phyloP scores from a whole-genome alignment of 495 filamentous ascomycete species.

The Lophium mytilinum region DNA sequence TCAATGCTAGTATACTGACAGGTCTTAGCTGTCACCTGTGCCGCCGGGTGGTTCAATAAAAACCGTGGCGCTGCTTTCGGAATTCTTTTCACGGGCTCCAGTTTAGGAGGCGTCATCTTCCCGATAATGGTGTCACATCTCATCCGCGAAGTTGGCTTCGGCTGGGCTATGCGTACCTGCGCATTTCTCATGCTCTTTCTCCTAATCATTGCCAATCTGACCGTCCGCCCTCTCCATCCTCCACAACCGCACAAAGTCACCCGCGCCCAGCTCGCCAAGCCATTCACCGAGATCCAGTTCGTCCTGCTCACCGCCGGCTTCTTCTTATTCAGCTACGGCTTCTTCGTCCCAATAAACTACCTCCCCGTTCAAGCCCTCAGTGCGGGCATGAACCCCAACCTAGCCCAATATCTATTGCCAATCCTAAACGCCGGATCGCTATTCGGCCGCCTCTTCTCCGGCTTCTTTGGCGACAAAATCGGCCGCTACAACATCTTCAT shows the following conservation, averaged over 20 bases:
- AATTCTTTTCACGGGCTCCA: slow-evolving; percentile 53
- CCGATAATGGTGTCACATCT: slow-evolving; percentile 61
- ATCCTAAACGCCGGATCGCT: slow-evolving; percentile 62
- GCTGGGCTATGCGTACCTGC: slow-evolving; percentile 61
- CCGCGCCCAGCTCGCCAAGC: slow-evolving; percentile 43
- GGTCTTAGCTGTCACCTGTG: slow-evolving; percentile 30
- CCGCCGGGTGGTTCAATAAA: slow-evolving; percentile 59
- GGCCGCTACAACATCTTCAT: slow-evolving; percentile 69
- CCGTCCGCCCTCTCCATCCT: slow-evolving; percentile 48
- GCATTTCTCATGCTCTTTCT: slow-evolving; percentile 62
- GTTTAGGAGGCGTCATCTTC: slow-evolving; percentile 55
- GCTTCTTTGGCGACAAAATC: slow-evolving; percentile 57
- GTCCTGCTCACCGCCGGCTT: slow-evolving; percentile 39
- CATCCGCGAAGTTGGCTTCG: slow-evolving; percentile 56
- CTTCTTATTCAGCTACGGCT: slow-evolving; percentile 50
- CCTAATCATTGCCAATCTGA: slow-evolving; percentile 52
- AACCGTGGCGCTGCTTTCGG: slow-evolving; percentile 59
- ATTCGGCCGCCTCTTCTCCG: slow-evolving; percentile 61
- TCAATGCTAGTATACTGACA: not conserved
- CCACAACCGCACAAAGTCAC: slow-evolving; percentile 21
- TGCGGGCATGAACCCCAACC: slow-evolving; percentile 48
- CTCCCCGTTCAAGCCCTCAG: slow-evolving; percentile 49
- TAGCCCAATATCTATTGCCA: slow-evolving; percentile 56
- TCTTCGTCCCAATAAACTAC: slow-evolving; percentile 56
- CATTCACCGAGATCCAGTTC: slow-evolving; percentile 52